Conservation (phyloP, 1,139 yeast species). For the Geotrichum citri-aurantii region DNA sequence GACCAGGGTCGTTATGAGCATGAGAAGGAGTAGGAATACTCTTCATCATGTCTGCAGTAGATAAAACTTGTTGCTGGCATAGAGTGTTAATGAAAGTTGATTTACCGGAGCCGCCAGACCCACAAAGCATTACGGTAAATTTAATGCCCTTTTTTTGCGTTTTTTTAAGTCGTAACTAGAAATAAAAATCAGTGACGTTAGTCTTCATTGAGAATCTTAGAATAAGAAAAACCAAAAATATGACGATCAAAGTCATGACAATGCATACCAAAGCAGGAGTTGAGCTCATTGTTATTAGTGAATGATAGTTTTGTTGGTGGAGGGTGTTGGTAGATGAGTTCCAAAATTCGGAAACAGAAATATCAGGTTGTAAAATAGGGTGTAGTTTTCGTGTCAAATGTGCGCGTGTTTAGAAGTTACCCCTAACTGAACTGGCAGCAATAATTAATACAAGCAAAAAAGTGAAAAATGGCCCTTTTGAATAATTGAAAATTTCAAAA, state of each 20-base stretch:
- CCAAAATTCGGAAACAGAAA: neutral
- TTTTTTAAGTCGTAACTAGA: constrained; percentile 55
- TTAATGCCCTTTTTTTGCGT: constrained; percentile 81
- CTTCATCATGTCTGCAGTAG: constrained; percentile 27
- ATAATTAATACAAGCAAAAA: neutral
- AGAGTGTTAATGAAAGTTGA: constrained; percentile 78
- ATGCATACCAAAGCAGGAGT: constrained; percentile 18
- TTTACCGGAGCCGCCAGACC: constrained; percentile 78
- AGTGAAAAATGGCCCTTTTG: too few relatives aligned
- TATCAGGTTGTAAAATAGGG: neutral
- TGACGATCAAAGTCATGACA: too few relatives aligned
- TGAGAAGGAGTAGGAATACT: constrained; percentile 35
- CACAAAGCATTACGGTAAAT: constrained; percentile 76
- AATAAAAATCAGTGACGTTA: neutral
- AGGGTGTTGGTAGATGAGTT: neutral
- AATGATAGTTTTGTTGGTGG: neutral
- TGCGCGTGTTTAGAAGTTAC: neutral
- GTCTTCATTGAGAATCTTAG: neutral
- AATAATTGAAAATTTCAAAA: too few relatives aligned
- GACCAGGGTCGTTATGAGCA: constrained; percentile 46
- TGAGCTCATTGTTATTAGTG: constrained; percentile 5
- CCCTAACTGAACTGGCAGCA: neutral
- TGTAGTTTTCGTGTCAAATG: neutral
- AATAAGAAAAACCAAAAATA: neutral
- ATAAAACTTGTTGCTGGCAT: constrained; percentile 80